Conservation (phyloP, 805 yeast species). For the Kluyveromyces nonfermentans region DNA sequence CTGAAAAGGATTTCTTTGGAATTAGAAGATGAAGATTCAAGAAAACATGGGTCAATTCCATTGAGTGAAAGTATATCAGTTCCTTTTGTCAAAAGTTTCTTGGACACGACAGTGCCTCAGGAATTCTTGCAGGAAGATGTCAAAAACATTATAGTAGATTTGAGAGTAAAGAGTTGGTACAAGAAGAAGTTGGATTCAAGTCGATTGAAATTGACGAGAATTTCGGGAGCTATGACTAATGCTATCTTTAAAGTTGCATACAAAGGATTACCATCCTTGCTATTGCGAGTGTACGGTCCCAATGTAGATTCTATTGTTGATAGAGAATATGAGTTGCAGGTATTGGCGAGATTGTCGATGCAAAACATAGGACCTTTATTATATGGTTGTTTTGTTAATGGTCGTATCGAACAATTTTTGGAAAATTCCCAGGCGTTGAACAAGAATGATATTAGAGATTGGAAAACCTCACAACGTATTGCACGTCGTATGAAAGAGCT, state of each 20-base stretch:
- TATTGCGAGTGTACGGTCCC: conserved; percentile 81
- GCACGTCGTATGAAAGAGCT: conserved; percentile 96
- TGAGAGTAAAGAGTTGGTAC: conserved; percentile 77
- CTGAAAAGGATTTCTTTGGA: conserved; percentile 24
- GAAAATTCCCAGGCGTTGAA: conserved; percentile 74
- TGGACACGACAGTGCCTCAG: conserved; percentile 73
- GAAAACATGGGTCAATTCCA: conserved; percentile 2
- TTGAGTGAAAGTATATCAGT: conserved; percentile 16
- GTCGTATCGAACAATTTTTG: conserved; percentile 88
- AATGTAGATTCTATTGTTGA: conserved; percentile 82
- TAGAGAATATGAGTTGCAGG: conserved; percentile 66
- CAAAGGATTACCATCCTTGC: conserved; percentile 48
- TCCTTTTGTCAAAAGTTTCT: conserved; percentile 44
- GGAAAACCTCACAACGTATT: conserved; percentile 69
- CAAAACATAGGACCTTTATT: conserved; percentile 82
- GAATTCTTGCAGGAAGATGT: conserved; percentile 82
- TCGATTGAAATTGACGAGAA: conserved; percentile 48
- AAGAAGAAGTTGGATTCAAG: conserved; percentile 32
- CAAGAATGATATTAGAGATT: conserved; percentile 62
- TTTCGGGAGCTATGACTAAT: conserved; percentile 91
- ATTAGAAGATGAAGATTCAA: conserved; percentile 9
- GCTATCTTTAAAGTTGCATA: conserved; percentile 73
- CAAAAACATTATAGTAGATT: conserved; percentile 48
- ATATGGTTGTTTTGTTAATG: conserved; percentile 84
- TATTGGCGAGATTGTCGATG: conserved; percentile 61